phyloP scores from a whole-genome alignment of 805 yeast species.

The Candida endomychidarum region DNA sequence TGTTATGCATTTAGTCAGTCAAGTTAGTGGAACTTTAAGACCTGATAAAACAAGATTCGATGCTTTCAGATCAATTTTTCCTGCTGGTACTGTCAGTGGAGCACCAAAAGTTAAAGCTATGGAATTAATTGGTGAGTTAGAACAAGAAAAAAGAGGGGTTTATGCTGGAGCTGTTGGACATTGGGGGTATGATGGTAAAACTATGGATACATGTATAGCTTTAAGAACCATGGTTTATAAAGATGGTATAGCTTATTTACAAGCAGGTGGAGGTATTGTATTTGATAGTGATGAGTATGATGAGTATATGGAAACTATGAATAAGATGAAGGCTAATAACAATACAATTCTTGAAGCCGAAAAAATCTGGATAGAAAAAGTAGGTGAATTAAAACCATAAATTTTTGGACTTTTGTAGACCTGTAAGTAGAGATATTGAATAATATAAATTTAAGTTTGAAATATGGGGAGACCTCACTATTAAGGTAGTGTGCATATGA shows the following conservation, averaged over 20 bases:
- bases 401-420: too few relatives aligned
- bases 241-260: slow-evolving; percentile 86
- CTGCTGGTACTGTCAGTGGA: slow-evolving; percentile 98
- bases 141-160: slow-evolving; percentile 89
- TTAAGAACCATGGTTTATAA: slow-evolving; percentile 95
- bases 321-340: slow-evolving; percentile 93
- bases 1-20: slow-evolving; percentile 94
- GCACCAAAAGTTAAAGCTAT: slow-evolving; percentile 98
- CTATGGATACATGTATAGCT: slow-evolving; percentile 98
- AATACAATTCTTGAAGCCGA: slow-evolving; percentile 93
- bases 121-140: slow-evolving; percentile 89
- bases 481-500: slow-evolving; percentile 8
- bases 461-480: too few relatives aligned
- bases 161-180: slow-evolving; percentile 99
- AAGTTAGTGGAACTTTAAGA: slow-evolving; percentile 89
- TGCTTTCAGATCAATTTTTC: slow-evolving; percentile 96
- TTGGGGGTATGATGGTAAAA: slow-evolving; percentile 93
- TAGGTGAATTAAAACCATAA: neutral
- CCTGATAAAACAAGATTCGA: slow-evolving; percentile 86
- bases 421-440: too few relatives aligned
- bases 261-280: slow-evolving; percentile 99
- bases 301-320: slow-evolving; percentile 94
- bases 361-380: slow-evolving; percentile 60
- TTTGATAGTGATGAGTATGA: slow-evolving; percentile 93
- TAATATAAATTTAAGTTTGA: too few relatives aligned